phyloP scores from a whole-genome alignment of 1,284 basidiomycete genomes.

The Trametes polyzona region DNA sequence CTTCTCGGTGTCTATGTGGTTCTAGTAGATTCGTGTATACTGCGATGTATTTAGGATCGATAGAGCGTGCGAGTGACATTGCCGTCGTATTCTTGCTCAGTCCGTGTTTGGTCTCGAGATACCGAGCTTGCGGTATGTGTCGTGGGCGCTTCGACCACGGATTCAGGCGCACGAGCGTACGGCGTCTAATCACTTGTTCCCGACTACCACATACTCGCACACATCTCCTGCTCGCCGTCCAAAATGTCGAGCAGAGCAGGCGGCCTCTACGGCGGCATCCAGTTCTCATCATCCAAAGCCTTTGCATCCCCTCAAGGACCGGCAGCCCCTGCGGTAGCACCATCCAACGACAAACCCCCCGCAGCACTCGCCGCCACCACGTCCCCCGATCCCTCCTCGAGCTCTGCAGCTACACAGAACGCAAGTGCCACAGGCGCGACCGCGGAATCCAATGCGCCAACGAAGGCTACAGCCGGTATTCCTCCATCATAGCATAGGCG shows the following conservation, averaged over 20 bases:
- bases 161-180: not conserved
- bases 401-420: slow-evolving; percentile 14
- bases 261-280: slow-evolving; percentile 80
- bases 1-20: slow-evolving; percentile 85
- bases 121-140: too few relatives aligned
- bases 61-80: too few relatives aligned
- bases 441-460: slow-evolving; percentile 44
- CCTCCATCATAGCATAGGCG: slow-evolving; percentile 44
- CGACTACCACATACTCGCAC: not conserved
- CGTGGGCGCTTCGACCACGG: not conserved
- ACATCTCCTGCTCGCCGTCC: slow-evolving; percentile 1
- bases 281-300: slow-evolving; percentile 68
- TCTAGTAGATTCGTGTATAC: slow-evolving; percentile 40
- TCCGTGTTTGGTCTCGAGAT: not conserved
- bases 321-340: slow-evolving; percentile 15
- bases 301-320: slow-evolving; percentile 43
- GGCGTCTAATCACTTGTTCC: slow-evolving; percentile 5
- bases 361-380: slow-evolving; percentile 16
- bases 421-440: slow-evolving; percentile 23
- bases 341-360: slow-evolving; percentile 15
- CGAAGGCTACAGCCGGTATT: slow-evolving; percentile 82
- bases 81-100: not conserved
- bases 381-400: slow-evolving; percentile 3
- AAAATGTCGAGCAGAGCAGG: slow-evolving; percentile 75
- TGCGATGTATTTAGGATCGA: not conserved